Evolutionary conservation across 2,329 filamentous ascomycete genomes (phyloP), one percentile per base, ranked within the genome.

Genomic region (Colletotrichum caudatum): DNA sequence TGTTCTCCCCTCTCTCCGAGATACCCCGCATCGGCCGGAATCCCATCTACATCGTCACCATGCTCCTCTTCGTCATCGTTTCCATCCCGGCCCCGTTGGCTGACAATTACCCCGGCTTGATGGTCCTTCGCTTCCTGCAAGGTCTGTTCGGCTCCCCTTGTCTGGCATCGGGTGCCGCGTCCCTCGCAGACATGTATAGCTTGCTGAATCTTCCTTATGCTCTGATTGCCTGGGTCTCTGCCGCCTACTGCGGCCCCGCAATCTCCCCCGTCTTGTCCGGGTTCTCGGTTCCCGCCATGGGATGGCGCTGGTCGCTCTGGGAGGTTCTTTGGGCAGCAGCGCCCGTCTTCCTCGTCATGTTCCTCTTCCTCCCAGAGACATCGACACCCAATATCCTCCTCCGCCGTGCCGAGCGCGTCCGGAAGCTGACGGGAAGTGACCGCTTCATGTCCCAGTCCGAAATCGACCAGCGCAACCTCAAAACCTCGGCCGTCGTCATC

Each of bases 111-210:
- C 81, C 88, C 0, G 90, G 90, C 0, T 83, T 94, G 12, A 84
- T 92, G 75, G 88, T 91, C 2, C 82, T 91, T 3, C 86, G 90
- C 1, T 92, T 92, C 79, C 79, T 92, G 5, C 88, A 89, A 71
- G 90, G 90, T 1, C 90, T 92, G 83, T 90, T 92, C 74, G 90
- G 90, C 11, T 88, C 85, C 9, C 91, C 91, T 0, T 90, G 88
- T 77, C 80, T 93, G 9, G 90, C 91, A 0, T 91, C 86, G 0
- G 86, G 86, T 6, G 86, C 83, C 35, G 87, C 86, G 3, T 85
- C 86, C 0, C 80, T 88, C 0, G 82, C 82, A 60, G 87, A 89
- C 74, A 85, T 88, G 77, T 90, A 88, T 76, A 86, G 83, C 54
- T 78, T 89, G 23, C 81, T 87, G 74, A 82, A 86, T 23, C 78